phyloP scores from a whole-genome alignment of 306 rosid species.

The Trifolium subterraneum region DNA sequence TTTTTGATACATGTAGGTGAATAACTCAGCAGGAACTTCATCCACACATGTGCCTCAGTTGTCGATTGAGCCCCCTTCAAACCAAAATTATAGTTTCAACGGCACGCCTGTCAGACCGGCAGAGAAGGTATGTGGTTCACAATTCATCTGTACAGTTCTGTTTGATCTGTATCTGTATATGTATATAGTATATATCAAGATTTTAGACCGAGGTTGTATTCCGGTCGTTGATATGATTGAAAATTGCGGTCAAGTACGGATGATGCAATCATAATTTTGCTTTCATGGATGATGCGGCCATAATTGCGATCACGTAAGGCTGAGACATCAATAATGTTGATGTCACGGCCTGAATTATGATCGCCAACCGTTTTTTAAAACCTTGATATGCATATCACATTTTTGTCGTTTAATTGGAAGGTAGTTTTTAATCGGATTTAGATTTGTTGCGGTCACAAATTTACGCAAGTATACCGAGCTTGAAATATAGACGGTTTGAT shows the following conservation, averaged over 20 bases:
- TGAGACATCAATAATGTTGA: neutral
- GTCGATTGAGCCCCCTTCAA: conserved; percentile 97
- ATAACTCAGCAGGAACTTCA: conserved; percentile 54
- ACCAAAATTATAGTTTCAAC: conserved; percentile 72
- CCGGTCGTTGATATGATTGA: neutral
- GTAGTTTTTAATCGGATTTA: neutral
- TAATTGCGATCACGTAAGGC: neutral
- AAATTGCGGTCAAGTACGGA: neutral
- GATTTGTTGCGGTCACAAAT: neutral
- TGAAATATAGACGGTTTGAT: neutral
- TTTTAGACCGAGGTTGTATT: neutral
- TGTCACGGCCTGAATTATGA: neutral
- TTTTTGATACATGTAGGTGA: conserved; percentile 60
- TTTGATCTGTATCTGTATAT: neutral
- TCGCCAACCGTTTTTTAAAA: neutral
- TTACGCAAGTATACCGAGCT: neutral
- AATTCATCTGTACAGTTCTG: neutral
- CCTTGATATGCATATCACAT: neutral
- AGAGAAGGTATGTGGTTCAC: conserved; percentile 56
- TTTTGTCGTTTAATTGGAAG: neutral
- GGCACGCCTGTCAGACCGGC: conserved; percentile 44
- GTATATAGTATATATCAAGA: neutral
- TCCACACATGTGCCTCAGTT: conserved; percentile 53
- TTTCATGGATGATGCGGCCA: neutral
- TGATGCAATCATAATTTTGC: neutral